Evolutionary conservation across 1,284 basidiomycete genomes (phyloP).

Genomic region (Caloboletus inedulis): DNA sequence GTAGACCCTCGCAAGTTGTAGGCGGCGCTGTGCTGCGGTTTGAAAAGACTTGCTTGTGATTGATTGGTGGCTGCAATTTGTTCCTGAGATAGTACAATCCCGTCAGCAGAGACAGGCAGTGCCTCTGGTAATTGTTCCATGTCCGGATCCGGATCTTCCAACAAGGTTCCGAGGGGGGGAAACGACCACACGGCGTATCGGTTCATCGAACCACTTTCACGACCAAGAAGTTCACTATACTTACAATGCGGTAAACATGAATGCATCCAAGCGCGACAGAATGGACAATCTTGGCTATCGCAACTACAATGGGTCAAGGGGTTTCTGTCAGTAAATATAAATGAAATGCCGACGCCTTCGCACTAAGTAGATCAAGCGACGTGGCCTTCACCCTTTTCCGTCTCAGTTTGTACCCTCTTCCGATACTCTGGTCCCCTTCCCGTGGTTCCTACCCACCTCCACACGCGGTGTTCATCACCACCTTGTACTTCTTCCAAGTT

Average conservation of each 20-base stretch:
- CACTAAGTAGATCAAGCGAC: slow-evolving; percentile 25
- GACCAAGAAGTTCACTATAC: slow-evolving; percentile 28
- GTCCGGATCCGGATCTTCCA: slow-evolving; percentile 34
- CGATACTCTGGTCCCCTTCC: slow-evolving; percentile 35
- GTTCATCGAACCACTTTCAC: slow-evolving; percentile 25
- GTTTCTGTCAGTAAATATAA: slow-evolving; percentile 18
- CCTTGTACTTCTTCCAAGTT: slow-evolving; percentile 86
- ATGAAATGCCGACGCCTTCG: slow-evolving; percentile 12
- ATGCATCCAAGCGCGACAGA: slow-evolving; percentile 19
- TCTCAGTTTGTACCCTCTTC: slow-evolving; percentile 33
- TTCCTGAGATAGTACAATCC: slow-evolving; percentile 26
- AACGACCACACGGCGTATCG: slow-evolving; percentile 23
- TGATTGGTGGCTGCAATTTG: slow-evolving; percentile 31
- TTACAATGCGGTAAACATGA: slow-evolving; percentile 17
- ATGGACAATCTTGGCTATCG: slow-evolving; percentile 11
- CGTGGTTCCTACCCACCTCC: slow-evolving; percentile 74
- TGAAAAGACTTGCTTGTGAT: slow-evolving; percentile 22
- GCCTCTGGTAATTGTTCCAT: slow-evolving; percentile 31
- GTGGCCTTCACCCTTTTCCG: slow-evolving; percentile 29
- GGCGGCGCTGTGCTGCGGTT: slow-evolving; percentile 27
- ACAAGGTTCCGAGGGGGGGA: slow-evolving; percentile 30
- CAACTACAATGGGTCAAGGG: slow-evolving; percentile 28
- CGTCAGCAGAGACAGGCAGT: slow-evolving; percentile 29
- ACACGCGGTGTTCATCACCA: slow-evolving; percentile 83
- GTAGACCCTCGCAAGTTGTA: slow-evolving; percentile 19